Conservation (phyloP, 257 asterid genomes). For the Nicotiana tomentosiformis region DNA sequence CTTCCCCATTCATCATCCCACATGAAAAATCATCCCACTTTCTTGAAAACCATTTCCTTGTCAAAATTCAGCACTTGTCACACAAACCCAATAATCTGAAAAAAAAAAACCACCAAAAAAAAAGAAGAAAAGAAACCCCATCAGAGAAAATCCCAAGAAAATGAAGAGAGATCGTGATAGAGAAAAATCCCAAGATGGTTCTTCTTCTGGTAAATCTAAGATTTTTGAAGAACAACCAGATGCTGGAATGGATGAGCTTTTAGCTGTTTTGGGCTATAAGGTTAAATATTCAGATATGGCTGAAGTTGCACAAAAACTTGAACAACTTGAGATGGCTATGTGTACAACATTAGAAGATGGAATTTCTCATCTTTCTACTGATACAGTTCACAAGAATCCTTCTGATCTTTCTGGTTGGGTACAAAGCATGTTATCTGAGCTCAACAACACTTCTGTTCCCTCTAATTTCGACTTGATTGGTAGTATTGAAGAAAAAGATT, state of each 20-base stretch:
- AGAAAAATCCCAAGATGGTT: slow-evolving; percentile 23
- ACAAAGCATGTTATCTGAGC: slow-evolving; percentile 53
- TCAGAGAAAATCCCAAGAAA: not conserved
- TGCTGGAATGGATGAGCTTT: slow-evolving; percentile 73
- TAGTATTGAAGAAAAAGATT: not conserved
- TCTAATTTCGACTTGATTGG: slow-evolving; percentile 12
- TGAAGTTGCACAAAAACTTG: slow-evolving; percentile 69
- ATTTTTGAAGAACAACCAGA: slow-evolving; percentile 50
- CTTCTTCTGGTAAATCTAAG: slow-evolving; percentile 28
- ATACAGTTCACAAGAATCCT: slow-evolving; percentile 65
- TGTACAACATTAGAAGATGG: slow-evolving; percentile 51
- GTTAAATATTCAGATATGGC: slow-evolving; percentile 81
- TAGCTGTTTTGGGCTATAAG: slow-evolving; percentile 74
- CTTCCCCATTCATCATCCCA: slow-evolving; percentile 17
- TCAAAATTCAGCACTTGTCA: not conserved
- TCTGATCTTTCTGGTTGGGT: slow-evolving; percentile 80
- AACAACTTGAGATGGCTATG: slow-evolving; percentile 78
- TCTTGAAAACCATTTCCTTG: slow-evolving; percentile 36
- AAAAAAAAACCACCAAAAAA: not conserved
- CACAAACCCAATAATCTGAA: not conserved
- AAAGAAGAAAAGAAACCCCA: too few species aligned
- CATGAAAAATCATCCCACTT: slow-evolving; percentile 51
- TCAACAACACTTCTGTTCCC: slow-evolving; percentile 7
- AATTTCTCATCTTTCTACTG: slow-evolving; percentile 31
- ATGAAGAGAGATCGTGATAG: slow-evolving; percentile 79